Conservation (phyloP, 1,284 basidiomycete genomes). For the Cystobasidium sp. region DNA sequence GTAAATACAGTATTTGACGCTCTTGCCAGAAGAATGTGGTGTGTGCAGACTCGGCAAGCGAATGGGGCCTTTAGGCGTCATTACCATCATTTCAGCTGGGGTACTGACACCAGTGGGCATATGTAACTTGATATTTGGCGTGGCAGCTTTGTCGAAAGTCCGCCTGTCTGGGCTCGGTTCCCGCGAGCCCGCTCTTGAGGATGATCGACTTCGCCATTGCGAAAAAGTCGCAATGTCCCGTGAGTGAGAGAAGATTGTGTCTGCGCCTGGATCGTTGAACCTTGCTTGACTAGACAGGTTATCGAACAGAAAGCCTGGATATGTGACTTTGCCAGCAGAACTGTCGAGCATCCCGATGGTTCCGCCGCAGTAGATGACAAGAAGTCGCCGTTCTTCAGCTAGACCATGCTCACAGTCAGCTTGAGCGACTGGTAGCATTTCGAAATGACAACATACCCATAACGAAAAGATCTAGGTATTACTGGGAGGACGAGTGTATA, state of each 20-base stretch:
- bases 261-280: constrained; percentile 34
- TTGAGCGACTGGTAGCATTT: too few species aligned
- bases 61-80: constrained; percentile 38
- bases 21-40: constrained; percentile 29
- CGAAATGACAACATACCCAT: too few species aligned
- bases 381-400: constrained; percentile 28
- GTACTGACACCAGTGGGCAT: constrained; percentile 1
- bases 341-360: constrained; percentile 39
- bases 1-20: constrained; percentile 49
- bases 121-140: constrained; percentile 9
- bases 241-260: constrained; percentile 43
- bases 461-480: too few species aligned
- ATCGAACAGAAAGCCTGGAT: constrained; percentile 44
- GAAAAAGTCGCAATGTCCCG: constrained; percentile 28
- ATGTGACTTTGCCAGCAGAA: constrained; percentile 37
- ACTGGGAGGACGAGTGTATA: too few species aligned
- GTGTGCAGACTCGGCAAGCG: constrained; percentile 44
- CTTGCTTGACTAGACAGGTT: constrained; percentile 38
- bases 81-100: constrained; percentile 24
- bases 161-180: constrained; percentile 32
- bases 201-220: constrained; percentile 36
- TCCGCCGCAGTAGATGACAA: constrained; percentile 31
- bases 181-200: constrained; percentile 18
- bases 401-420: not conserved
- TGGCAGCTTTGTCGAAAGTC: constrained; percentile 4